phyloP scores from a whole-genome alignment of 2,329 filamentous ascomycete species.

The Fonsecaea erecta region DNA sequence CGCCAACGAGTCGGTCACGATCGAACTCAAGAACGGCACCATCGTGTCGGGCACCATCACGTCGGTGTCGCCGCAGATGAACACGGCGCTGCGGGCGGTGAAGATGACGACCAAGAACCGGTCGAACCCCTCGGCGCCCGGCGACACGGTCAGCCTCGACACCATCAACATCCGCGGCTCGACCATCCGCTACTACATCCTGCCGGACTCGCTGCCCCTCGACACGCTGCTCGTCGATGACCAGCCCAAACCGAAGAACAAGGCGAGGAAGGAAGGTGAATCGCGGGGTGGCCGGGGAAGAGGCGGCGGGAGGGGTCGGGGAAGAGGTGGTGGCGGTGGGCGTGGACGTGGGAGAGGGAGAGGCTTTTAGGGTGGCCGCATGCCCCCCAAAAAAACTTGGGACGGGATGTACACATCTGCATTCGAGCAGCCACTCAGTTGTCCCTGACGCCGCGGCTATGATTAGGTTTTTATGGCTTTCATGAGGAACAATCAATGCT shows the following conservation, averaged over 20 bases:
- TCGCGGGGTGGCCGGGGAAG: slow-evolving; percentile 52
- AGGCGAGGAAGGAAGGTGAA: slow-evolving; percentile 78
- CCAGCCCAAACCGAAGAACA: slow-evolving; percentile 98
- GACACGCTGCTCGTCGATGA: slow-evolving; percentile 97
- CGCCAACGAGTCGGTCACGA: slow-evolving; percentile 95
- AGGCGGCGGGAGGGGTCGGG: slow-evolving; percentile 55
- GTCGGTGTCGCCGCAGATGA: slow-evolving; percentile 97
- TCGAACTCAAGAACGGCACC: slow-evolving; percentile 98
- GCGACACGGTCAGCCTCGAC: slow-evolving; percentile 81
- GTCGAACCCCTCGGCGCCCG: slow-evolving; percentile 32
- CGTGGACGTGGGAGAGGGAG: slow-evolving; percentile 57
- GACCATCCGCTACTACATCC: slow-evolving; percentile 94
- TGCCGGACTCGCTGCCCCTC: slow-evolving; percentile 91
- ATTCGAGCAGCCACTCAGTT: neutral
- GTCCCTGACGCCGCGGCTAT: neutral
- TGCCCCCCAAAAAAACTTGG: neutral
- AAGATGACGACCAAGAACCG: slow-evolving; percentile 94
- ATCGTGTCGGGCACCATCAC: slow-evolving; percentile 97
- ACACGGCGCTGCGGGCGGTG: slow-evolving; percentile 90
- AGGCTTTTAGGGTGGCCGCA: slow-evolving; percentile 43
- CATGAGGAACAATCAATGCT: neutral
- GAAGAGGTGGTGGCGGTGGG: slow-evolving; percentile 59
- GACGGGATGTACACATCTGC: neutral
- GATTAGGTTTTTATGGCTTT: neutral
- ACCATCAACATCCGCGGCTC: slow-evolving; percentile 96